phyloP scores from a whole-genome alignment of 176 grass and related monocot species.

The Otatea glauca region DNA sequence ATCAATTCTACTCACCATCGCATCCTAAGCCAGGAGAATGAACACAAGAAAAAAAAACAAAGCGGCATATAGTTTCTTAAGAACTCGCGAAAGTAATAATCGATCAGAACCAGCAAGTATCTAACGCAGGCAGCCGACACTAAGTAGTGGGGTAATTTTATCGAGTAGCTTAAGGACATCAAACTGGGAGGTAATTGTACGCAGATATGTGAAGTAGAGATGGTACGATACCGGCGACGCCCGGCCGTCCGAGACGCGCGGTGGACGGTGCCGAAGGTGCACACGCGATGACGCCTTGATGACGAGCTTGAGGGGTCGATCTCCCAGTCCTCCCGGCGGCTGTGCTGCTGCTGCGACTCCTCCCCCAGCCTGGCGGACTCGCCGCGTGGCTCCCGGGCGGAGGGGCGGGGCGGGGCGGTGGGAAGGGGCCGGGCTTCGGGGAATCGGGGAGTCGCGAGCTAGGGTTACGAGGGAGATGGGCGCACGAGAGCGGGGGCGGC shows the following conservation, averaged over 20 bases:
- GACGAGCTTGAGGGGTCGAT: slow-evolving; percentile 82
- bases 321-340: slow-evolving; percentile 90
- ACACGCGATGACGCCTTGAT: slow-evolving; percentile 90
- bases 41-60: slow-evolving; percentile 8
- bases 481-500: too few relatives aligned
- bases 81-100: not conserved
- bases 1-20: not conserved
- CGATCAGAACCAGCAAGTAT: not conserved
- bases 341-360: slow-evolving; percentile 18
- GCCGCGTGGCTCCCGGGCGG: slow-evolving; percentile 28
- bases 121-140: not conserved
- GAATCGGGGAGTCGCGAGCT: too few relatives aligned
- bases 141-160: slow-evolving; percentile 43
- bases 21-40: not conserved
- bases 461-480: too few relatives aligned
- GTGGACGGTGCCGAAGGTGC: slow-evolving; percentile 96
- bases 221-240: slow-evolving; percentile 78
- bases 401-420: too few relatives aligned
- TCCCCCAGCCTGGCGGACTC: slow-evolving; percentile 41
- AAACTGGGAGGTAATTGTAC: not conserved
- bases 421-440: too few relatives aligned
- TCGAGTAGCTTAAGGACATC: slow-evolving; percentile 44
- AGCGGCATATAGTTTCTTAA: slow-evolving; percentile 2
- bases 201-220: slow-evolving; percentile 6
- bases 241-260: slow-evolving; percentile 95